Percentiles rank a stretch among this genome's conserved stretches.
Conservation (phyloP, 768 basidiomycete species). For the Suillus hirtellus region DNA sequence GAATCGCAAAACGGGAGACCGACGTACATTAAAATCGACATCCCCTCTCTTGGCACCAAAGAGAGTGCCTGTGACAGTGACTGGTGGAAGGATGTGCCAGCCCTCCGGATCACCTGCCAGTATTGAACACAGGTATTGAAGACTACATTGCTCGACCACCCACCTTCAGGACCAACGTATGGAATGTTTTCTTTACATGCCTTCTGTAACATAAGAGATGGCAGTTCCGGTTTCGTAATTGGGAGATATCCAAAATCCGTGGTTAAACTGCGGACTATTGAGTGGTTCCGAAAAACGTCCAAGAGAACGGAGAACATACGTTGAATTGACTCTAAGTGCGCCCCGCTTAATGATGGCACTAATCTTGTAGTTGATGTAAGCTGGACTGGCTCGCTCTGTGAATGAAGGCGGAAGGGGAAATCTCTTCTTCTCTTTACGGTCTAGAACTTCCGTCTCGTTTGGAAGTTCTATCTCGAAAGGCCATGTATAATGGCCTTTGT, state of each 20-base stretch:
- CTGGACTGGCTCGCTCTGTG: slow-evolving; percentile 54
- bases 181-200: slow-evolving; percentile 34
- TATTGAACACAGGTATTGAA: not conserved
- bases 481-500: slow-evolving; percentile 48
- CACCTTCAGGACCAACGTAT: slow-evolving; percentile 38
- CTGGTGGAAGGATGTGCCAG: slow-evolving; percentile 36
- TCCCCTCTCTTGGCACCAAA: slow-evolving; percentile 33
- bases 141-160: not conserved
- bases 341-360: slow-evolving; percentile 51
- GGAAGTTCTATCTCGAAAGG: slow-evolving; percentile 52
- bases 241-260: slow-evolving; percentile 37
- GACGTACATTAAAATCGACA: slow-evolving; percentile 35
- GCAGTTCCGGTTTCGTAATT: slow-evolving; percentile 32
- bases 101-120: slow-evolving; percentile 39
- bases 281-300: not conserved
- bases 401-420: slow-evolving; percentile 54
- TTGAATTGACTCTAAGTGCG: slow-evolving; percentile 49
- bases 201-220: slow-evolving; percentile 38
- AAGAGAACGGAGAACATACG: slow-evolving; percentile 12
- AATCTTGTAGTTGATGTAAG: slow-evolving; percentile 57
- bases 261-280: slow-evolving; percentile 26
- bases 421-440: slow-evolving; percentile 35
- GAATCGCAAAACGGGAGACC: not conserved
- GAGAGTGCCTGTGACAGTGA: slow-evolving; percentile 35
- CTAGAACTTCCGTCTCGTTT: slow-evolving; percentile 38